A percentile compares a stretch with the other conserved stretches of the same genome.
phyloP scores from a whole-genome alignment of 164 flowering plant genomes.

The Chimonanthus salicifolius region DNA sequence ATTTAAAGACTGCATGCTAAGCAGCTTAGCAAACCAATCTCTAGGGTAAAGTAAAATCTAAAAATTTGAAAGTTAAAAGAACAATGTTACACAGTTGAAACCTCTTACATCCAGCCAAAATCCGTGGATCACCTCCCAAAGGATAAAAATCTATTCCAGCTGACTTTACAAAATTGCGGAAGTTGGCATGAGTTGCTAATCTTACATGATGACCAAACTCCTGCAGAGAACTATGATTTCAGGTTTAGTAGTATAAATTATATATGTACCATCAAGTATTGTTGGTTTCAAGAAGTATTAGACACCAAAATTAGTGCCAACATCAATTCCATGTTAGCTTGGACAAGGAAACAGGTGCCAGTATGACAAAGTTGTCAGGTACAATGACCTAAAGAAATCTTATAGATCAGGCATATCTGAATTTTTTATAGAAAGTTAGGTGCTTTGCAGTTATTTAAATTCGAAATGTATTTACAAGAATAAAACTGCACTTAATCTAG shows the following conservation, averaged over 20 bases:
- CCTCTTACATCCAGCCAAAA: constrained; percentile 94
- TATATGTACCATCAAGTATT: background rate
- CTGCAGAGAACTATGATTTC: constrained; percentile 34
- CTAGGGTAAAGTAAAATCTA: background rate
- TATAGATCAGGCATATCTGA: too few relatives aligned
- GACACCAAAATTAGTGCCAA: too few relatives aligned
- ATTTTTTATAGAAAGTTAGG: too few relatives aligned
- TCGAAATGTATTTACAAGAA: too few relatives aligned
- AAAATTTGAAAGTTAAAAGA: constrained; percentile 2
- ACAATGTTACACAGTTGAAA: constrained; percentile 8
- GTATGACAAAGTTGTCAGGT: too few relatives aligned
- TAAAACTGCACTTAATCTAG: too few relatives aligned
- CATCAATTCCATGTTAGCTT: too few relatives aligned
- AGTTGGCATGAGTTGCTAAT: constrained; percentile 87
- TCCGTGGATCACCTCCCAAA: constrained; percentile 90
- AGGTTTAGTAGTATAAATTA: background rate
- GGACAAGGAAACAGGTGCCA: too few relatives aligned
- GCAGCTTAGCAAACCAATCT: background rate
- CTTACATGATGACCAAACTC: constrained; percentile 95
- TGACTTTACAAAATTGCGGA: constrained; percentile 65
- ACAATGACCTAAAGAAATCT: too few relatives aligned
- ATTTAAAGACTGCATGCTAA: too few relatives aligned
- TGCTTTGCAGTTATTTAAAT: too few relatives aligned
- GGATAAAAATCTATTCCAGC: constrained; percentile 89
- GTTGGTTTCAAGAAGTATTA: too few relatives aligned